A percentile compares a stretch with the other conserved stretches of the same genome.
Evolutionary conservation across 2,329 filamentous ascomycete species (phyloP).

Genomic region (Aspergillus sp.): DNA sequence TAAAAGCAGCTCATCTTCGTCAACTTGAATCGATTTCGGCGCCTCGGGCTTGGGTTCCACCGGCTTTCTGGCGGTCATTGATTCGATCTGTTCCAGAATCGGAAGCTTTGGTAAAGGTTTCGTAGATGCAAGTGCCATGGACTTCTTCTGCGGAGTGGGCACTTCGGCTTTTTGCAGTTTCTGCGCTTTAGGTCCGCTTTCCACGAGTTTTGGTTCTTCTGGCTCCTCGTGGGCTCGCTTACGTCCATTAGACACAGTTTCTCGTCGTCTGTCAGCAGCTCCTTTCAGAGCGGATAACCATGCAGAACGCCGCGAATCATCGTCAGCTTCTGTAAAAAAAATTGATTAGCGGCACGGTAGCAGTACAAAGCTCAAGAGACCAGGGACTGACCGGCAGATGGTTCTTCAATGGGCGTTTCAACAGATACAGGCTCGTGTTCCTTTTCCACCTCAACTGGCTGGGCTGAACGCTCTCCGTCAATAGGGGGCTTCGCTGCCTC

Average conservation of each 20-base stretch:
- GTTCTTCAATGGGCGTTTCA: background rate
- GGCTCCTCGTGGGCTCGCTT: slow-evolving; percentile 32
- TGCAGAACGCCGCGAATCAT: slow-evolving; percentile 10
- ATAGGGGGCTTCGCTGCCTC: background rate
- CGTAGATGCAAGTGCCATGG: slow-evolving; percentile 34
- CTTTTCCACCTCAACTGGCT: background rate
- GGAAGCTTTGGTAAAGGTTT: slow-evolving; percentile 37
- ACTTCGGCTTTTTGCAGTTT: slow-evolving; percentile 27
- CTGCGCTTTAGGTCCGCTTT: slow-evolving; percentile 25
- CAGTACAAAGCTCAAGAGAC: background rate
- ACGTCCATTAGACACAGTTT: slow-evolving; percentile 21
- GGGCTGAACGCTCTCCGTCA: background rate
- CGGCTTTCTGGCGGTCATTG: slow-evolving; percentile 28
- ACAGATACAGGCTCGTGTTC: background rate
- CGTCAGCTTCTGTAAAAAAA: slow-evolving; percentile 6
- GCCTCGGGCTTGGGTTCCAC: slow-evolving; percentile 23
- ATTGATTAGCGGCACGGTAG: background rate
- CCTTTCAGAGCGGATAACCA: slow-evolving; percentile 26
- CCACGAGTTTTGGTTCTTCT: slow-evolving; percentile 15
- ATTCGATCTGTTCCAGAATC: slow-evolving; percentile 35
- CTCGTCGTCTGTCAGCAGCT: slow-evolving; percentile 28
- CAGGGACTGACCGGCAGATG: background rate
- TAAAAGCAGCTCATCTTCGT: slow-evolving; percentile 46
- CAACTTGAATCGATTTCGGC: slow-evolving; percentile 31
- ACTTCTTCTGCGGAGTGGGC: slow-evolving; percentile 21